Conservation (phyloP, 1,284 basidiomycete species). For the Irpex sp. region DNA sequence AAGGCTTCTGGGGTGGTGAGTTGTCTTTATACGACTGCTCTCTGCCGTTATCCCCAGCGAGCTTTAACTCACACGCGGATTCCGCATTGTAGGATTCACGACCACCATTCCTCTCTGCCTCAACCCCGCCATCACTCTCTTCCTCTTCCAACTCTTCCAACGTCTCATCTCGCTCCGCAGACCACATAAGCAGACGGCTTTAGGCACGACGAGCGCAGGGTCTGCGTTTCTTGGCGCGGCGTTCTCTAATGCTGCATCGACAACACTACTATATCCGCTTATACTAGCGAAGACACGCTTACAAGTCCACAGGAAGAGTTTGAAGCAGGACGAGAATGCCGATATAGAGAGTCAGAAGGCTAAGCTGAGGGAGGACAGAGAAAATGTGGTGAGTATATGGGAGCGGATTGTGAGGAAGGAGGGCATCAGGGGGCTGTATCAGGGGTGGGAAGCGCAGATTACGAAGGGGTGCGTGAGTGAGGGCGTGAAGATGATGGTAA, state of each 20-base stretch:
- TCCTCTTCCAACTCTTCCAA: slow-evolving; percentile 46
- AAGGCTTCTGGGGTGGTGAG: slow-evolving; percentile 54
- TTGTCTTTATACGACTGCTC: slow-evolving; percentile 1
- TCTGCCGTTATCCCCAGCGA: background rate
- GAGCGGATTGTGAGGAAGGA: slow-evolving; percentile 18
- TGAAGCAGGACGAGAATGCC: slow-evolving; percentile 4
- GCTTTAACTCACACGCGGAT: background rate
- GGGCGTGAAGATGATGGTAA: slow-evolving; percentile 54
- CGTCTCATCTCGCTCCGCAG: slow-evolving; percentile 32
- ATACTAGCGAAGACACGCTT: slow-evolving; percentile 56
- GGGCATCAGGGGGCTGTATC: slow-evolving; percentile 42
- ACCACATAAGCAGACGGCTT: background rate
- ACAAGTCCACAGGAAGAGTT: slow-evolving; percentile 31
- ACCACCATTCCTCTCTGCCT: slow-evolving; percentile 46
- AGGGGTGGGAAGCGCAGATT: slow-evolving; percentile 50
- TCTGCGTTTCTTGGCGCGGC: slow-evolving; percentile 52
- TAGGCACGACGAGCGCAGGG: slow-evolving; percentile 27
- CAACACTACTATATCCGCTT: slow-evolving; percentile 48
- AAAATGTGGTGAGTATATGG: slow-evolving; percentile 24
- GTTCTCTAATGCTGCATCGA: slow-evolving; percentile 40
- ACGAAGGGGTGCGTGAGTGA: slow-evolving; percentile 53
- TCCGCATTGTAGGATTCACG: slow-evolving; percentile 38
- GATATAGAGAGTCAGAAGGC: slow-evolving; percentile 4
- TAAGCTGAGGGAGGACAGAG: slow-evolving; percentile 11
- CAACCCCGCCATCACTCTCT: slow-evolving; percentile 52